Percentiles rank a stretch among this genome's conserved stretches.
phyloP scores from a whole-genome alignment of 192 early-diverging fungal species.

The Linnemannia schmuckeri region DNA sequence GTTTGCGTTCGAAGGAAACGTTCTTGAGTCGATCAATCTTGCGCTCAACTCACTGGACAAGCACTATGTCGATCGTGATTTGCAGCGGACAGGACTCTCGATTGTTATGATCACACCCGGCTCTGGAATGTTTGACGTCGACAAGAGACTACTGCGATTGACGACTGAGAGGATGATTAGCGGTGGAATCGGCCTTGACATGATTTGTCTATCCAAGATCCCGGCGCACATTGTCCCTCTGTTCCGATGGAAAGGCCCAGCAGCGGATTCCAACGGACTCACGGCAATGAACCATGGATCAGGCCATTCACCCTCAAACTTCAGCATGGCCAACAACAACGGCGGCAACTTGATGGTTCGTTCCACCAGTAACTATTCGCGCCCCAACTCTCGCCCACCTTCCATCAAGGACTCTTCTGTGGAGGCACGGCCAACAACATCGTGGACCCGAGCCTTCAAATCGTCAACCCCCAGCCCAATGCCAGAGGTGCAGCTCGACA shows the following conservation, averaged over 20 bases:
- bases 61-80: slow-evolving; percentile 95
- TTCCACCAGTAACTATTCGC: slow-evolving; percentile 23
- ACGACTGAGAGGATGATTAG: slow-evolving; percentile 96
- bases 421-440: slow-evolving; percentile 22
- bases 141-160: slow-evolving; percentile 86
- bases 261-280: slow-evolving; percentile 34
- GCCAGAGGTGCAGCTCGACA: slow-evolving; percentile 53
- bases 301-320: slow-evolving; percentile 35
- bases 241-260: slow-evolving; percentile 69
- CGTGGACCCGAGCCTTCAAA: slow-evolving; percentile 25
- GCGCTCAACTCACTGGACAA: slow-evolving; percentile 95
- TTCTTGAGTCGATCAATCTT: slow-evolving; percentile 96
- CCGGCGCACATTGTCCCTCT: slow-evolving; percentile 93
- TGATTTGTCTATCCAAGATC: slow-evolving; percentile 89
- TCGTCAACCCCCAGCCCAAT: slow-evolving; percentile 13
- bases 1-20: slow-evolving; percentile 91
- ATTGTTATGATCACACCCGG: slow-evolving; percentile 93
- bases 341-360: slow-evolving; percentile 29
- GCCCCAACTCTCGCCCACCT: slow-evolving; percentile 25
- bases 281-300: slow-evolving; percentile 19
- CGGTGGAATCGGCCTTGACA: slow-evolving; percentile 90
- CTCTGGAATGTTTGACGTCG: slow-evolving; percentile 90
- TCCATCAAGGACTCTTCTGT: slow-evolving; percentile 40
- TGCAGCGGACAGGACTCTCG: slow-evolving; percentile 89
- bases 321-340: slow-evolving; percentile 22